Evolutionary conservation across 1,284 basidiomycete genomes (phyloP).

Genomic region (Ceratobasidium sp.): DNA sequence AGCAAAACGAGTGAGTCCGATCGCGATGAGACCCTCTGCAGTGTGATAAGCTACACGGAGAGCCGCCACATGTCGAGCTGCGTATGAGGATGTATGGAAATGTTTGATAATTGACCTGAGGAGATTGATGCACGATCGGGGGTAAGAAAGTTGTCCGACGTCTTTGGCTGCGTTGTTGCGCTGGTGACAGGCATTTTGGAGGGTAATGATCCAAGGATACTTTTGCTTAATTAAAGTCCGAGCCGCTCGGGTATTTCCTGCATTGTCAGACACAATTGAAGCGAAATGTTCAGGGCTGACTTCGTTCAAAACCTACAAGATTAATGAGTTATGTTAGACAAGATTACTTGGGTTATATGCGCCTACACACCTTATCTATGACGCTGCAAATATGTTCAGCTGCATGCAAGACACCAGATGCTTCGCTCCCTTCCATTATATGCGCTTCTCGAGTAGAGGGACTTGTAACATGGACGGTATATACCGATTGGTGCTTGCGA

Average conservation of each 20-base stretch:
- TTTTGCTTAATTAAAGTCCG: conserved; percentile 51
- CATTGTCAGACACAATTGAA: conserved; percentile 56
- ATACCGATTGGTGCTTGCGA: conserved; percentile 50
- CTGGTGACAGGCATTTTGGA: conserved; percentile 58
- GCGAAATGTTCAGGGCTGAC: conserved; percentile 54
- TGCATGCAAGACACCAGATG: conserved; percentile 32
- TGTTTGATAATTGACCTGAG: conserved; percentile 52
- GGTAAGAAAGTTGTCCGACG: conserved; percentile 55
- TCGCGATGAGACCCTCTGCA: conserved; percentile 54
- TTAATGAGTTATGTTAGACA: neutral
- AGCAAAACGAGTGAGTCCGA: conserved; percentile 57
- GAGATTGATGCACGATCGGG: conserved; percentile 51
- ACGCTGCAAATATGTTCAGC: conserved; percentile 10
- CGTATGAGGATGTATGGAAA: conserved; percentile 55
- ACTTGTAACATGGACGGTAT: conserved; percentile 54
- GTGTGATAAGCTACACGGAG: conserved; percentile 47
- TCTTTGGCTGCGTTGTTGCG: conserved; percentile 56
- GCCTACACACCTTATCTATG: conserved; percentile 6
- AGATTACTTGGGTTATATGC: neutral
- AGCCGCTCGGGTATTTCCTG: conserved; percentile 56
- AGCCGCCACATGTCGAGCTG: conserved; percentile 50
- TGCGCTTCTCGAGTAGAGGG: conserved; percentile 43
- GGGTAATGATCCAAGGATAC: conserved; percentile 54
- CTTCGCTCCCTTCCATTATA: conserved; percentile 52
- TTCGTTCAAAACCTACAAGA: conserved; percentile 46